Base-by-base conservation (phyloP, 495 filamentous ascomycete genomes). In the Aspergillus biplanus region DNA sequence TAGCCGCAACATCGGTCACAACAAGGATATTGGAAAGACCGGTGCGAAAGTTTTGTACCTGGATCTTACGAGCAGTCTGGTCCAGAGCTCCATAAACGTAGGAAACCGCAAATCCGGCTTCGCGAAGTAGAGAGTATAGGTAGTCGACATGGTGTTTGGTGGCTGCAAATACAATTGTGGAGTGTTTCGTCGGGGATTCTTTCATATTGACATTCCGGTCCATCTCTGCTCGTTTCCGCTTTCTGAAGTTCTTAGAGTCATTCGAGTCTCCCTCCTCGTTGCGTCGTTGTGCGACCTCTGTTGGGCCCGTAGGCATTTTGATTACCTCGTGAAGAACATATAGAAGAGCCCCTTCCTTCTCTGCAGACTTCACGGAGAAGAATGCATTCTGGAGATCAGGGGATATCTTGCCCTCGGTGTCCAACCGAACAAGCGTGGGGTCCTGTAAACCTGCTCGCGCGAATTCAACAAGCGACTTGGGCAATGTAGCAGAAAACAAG, bases 101-200 rank as follows among this genome's bases (percentile, higher is more conserved):
- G 4, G 95, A 98, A 0, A 93, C 90, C 5, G 91, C 84, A 75
- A 93, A 99, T 6, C 93, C 94, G 18, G 90, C 85, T 44, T 87
- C 78, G 16, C 80, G 74, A 3, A 98, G 80, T 16, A 99, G 77
- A 32, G 84, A 80, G 34, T 90, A 85, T 7, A 99, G 75, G 73
- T 97, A 98, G 68, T 99, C 95, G n/a, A 99, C 95, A 67, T 97
- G 92, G 74, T 98, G 94, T 69, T 98, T 98, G 0, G 95, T 98
- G 7, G 95, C 92, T 2, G 90, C 84, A 73, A 99, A 99, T 15
- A 99, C 78, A 62, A 99, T 97, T 0, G 95, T 99, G 0, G 95
- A 96, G 71, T 96, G 86, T 73, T 76, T 69, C 5, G 78, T 81
- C 16, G 78, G 78, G 0, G 78, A 82, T 50, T 80, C 78, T 54